Conservation (phyloP, 2,329 filamentous ascomycete species). For the Talaromyces amestolkiae region DNA sequence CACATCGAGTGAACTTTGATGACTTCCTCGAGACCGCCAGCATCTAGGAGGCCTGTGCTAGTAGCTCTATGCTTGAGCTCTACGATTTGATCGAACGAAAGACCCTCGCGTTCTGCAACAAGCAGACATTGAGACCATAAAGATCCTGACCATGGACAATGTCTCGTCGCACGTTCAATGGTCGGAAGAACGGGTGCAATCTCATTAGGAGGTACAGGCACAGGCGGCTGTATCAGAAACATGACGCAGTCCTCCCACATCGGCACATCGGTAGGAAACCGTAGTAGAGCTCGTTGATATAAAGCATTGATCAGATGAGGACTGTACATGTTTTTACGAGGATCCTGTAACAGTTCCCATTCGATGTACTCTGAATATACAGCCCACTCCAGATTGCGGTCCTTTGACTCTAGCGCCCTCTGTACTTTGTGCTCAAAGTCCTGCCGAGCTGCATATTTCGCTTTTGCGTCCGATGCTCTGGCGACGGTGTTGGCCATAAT, state of each 20-base stretch:
- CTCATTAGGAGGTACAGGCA: constrained; percentile 46
- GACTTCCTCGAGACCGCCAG: constrained; percentile 80
- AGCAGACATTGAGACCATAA: constrained; percentile 90
- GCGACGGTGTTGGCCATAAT: constrained; percentile 57
- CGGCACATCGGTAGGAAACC: constrained; percentile 69
- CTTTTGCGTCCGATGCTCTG: constrained; percentile 53
- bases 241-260: constrained; percentile 84
- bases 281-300: constrained; percentile 72
- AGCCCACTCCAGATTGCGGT: constrained; percentile 53
- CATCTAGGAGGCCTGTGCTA: constrained; percentile 77
- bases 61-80: constrained; percentile 90
- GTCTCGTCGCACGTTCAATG: constrained; percentile 76
- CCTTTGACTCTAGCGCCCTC: constrained; percentile 51
- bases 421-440: constrained; percentile 54
- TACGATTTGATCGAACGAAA: constrained; percentile 77
- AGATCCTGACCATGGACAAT: constrained; percentile 88
- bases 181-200: constrained; percentile 62
- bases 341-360: constrained; percentile 71
- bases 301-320: constrained; percentile 60
- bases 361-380: constrained; percentile 69
- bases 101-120: constrained; percentile 73
- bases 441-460: constrained; percentile 53
- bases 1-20: constrained; percentile 90
- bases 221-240: constrained; percentile 60
- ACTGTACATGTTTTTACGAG: constrained; percentile 55